A percentile compares a stretch with the other conserved stretches of the same genome.
These are phyloP conservation scores for Trichosanthes cucumerina DNA, from an alignment of 306 rosid genomes.

Conservation along the genomic window DNA sequence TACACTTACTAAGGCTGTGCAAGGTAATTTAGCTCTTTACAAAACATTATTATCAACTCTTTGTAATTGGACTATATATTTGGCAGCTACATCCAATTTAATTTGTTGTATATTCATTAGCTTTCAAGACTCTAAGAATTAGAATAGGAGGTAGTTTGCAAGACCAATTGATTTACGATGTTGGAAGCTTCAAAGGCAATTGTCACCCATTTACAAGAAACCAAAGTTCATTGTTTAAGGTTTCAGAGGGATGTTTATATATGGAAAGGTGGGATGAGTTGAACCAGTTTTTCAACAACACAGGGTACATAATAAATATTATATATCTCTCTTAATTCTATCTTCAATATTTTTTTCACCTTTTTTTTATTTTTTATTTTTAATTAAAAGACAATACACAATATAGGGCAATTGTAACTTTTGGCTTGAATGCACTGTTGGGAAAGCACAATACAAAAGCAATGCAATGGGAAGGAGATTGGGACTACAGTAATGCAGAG, in stretches of 20 bases:
- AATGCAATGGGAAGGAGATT: conserved; percentile 63
- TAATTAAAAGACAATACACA: background rate
- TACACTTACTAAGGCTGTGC: conserved; percentile 54
- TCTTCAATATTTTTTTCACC: no score
- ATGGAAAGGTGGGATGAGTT: conserved; percentile 88
- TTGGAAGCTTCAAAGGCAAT: conserved; percentile 46
- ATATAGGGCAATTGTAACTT: conserved; percentile 65
- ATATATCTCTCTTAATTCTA: background rate
- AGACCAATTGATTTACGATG: conserved; percentile 68
- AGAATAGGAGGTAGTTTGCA: conserved; percentile 89
- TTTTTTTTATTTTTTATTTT: no score
- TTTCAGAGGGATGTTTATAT: conserved; percentile 62
- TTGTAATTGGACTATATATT: no score
- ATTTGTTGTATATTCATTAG: conserved; percentile 34
- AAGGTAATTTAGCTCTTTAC: conserved; percentile 42
- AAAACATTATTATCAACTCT: background rate
- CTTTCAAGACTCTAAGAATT: conserved; percentile 67
- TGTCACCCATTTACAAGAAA: conserved; percentile 54
- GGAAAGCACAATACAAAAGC: conserved; percentile 42
- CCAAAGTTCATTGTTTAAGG: conserved; percentile 48
- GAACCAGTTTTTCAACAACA: conserved; percentile 52
- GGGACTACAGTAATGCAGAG: conserved; percentile 55
- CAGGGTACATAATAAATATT: conserved; percentile 68
- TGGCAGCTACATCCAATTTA: background rate
- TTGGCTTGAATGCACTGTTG: conserved; percentile 72